Base-by-base conservation (phyloP, 2,329 filamentous ascomycete genomes). In the Neonectria ditissima region DNA sequence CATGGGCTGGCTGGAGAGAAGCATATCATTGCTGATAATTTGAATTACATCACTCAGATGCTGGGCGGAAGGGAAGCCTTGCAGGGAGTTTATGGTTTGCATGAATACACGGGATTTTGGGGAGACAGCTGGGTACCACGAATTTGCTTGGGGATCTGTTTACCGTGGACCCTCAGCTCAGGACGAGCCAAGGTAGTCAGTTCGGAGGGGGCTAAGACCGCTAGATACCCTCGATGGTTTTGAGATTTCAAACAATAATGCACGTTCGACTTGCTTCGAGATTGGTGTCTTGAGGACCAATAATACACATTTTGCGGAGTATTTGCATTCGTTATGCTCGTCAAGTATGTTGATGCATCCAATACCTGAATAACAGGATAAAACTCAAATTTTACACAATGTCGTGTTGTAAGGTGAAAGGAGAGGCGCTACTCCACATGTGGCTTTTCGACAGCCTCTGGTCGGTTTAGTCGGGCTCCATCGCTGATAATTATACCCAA, bases 401-500 rank as follows among this genome's bases (percentile, higher is more conserved):
- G 24, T 5, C 18, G 43, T 14, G 8, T 11, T 30, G 13, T 18
- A 2, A 4, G 18, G 32, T 16, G 20, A 37, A 16, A 22, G 26
- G 10, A 43, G 6, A n/a, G 6, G n/a, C 8, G 11, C 30, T 72
- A 74, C 54, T 73, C 68, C 30, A 67, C 30, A 54, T 73, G 74
- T 13, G 56, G 50, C 45, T 76, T 75, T 30, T 37, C 55, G 6
- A 62, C 51, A 11, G 39, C 30, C 5, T 41, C 55, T 18, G 58
- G 48, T 26, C 53, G 48, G 30, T 26, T 30, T 5, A 41, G 14
- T 5, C 54, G 32, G 10, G 66, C 78, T 3, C 83, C 83, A 77
- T 98, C 96, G 2, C 77, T 76, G 7, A 97, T 86, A 45, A 98
- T 89, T 50, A 97, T 82, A 0, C 92, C 92, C 41, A 99, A 76